Evolutionary conservation across 148 eudicot species (phyloP), one percentile per base, ranked within the genome.

Genomic region (Fagopyrum esculentum): DNA sequence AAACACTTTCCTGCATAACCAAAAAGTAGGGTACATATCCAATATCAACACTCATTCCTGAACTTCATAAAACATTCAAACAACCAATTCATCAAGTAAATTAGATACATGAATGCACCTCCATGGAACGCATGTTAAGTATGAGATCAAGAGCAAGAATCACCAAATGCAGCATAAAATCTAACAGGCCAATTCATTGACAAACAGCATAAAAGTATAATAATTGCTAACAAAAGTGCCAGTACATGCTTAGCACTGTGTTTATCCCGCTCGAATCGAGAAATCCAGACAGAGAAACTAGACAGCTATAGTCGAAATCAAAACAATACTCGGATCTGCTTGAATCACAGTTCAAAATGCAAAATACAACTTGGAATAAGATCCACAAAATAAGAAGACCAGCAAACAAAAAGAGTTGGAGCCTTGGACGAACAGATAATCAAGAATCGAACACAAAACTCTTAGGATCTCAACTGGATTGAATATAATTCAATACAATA

Each of bases 1-100:
- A 43, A 40, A 63, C 12, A 30, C 71, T 45, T 55, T 63, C 87
- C 92, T 86, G 82, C 47, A 79, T 49, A 72, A 57, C 77, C 40
- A 3, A 75, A 8, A 29, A 68, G 69, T 3, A 30, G 40, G 26
- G 45, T 35, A 64, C 45, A 30, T 35, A 10, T 35, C 45, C 46
- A 12, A 40, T 40, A 66, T 13, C 13, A 40, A 19, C 45, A 35
- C 71, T 13, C 71, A 35, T 9, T 49, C 17, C 47, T 66, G 9
- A 66, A 46, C 9, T 35, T 66, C 35, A 35, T 1, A 35, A 40
- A 0, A 15, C 8, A 12, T 66, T 66, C 46, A 12, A 9, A 0
- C 35, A 57, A 57, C n/a, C 30, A 57, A 13, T 35, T 29, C 68
- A 61, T 12, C 9, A 12, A 5, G 46, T 64, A 9, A 19, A 4